Evolutionary conservation across 2,329 filamentous ascomycete genomes (phyloP).

Genomic region (Fusarium falciforme): DNA sequence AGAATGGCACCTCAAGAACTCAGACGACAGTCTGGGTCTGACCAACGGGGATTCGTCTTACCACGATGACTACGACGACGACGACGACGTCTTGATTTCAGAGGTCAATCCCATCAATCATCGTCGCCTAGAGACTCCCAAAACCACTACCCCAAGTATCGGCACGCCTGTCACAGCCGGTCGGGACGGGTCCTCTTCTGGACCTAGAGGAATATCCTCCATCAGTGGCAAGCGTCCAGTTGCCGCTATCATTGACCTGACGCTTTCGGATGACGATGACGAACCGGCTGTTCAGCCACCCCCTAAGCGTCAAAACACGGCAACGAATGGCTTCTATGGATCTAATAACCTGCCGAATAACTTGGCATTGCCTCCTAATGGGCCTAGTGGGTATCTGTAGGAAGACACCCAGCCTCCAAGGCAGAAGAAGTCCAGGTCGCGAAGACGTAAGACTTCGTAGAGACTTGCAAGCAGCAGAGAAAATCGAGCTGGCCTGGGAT

Average conservation of each 20-base stretch:
- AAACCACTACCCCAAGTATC: constrained; percentile 48
- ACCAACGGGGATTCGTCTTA: constrained; percentile 44
- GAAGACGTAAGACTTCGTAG: constrained; percentile 33
- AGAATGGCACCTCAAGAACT: constrained; percentile 69
- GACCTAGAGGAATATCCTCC: constrained; percentile 49
- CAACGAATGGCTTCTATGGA: constrained; percentile 39
- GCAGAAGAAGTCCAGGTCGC: constrained; percentile 19
- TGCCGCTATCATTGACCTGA: constrained; percentile 69
- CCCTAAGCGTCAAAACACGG: constrained; percentile 58
- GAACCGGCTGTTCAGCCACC: constrained; percentile 60
- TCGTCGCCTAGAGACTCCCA: constrained; percentile 53
- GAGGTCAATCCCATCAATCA: constrained; percentile 53
- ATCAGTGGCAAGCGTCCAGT: constrained; percentile 61
- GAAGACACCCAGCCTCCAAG: constrained; percentile 22
- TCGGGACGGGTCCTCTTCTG: constrained; percentile 50
- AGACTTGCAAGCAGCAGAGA: background rate
- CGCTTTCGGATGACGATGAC: constrained; percentile 65
- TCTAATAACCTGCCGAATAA: constrained; percentile 35
- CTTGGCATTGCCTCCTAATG: constrained; percentile 32
- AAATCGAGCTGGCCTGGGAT: background rate
- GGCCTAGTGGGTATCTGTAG: constrained; percentile 39
- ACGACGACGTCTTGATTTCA: constrained; percentile 63
- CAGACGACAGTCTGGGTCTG: constrained; percentile 45
- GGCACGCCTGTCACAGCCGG: constrained; percentile 53
- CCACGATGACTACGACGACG: constrained; percentile 48